These are phyloP conservation scores for Hypericum androsaemum DNA, from an alignment of 345 rosid species.

Conservation along the genomic window DNA sequence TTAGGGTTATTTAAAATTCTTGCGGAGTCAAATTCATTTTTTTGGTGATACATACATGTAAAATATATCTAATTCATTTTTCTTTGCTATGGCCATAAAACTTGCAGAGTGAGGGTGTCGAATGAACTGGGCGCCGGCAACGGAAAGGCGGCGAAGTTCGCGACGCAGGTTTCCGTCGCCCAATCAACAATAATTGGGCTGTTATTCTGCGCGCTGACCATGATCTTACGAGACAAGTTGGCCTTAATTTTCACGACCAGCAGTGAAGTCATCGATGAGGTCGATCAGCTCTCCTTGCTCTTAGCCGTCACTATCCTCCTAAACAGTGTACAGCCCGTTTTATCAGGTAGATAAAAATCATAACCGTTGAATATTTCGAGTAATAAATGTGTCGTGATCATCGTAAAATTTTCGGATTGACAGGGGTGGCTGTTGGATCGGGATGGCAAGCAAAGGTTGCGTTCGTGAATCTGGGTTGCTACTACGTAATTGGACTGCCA, in stretches of 20 bases:
- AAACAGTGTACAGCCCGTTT: constrained; percentile 39
- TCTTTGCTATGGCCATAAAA: background rate
- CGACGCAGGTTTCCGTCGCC: constrained; percentile 21
- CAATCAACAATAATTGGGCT: constrained; percentile 32
- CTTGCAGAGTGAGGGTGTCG: constrained; percentile 37
- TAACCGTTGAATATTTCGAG: no score
- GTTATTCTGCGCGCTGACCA: constrained; percentile 19
- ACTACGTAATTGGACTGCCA: constrained; percentile 60
- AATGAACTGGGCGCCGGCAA: constrained; percentile 43
- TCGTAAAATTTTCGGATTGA: no score
- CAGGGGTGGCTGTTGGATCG: constrained; percentile 82
- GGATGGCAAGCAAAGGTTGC: constrained; percentile 80
- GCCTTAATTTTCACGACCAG: constrained; percentile 32
- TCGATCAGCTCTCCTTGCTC: constrained; percentile 21
- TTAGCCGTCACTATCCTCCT: constrained; percentile 32
- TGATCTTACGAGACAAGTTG: constrained; percentile 20
- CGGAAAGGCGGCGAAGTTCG: constrained; percentile 32
- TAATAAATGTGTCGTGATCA: no score
- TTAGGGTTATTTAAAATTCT: no score
- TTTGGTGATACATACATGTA: no score
- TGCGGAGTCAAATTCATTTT: no score
- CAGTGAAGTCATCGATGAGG: constrained; percentile 21
- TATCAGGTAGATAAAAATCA: constrained; percentile 39
- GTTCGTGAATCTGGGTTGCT: constrained; percentile 59
- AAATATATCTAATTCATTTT: no score